Evolutionary conservation across 768 basidiomycete genomes (phyloP), one percentile per base, ranked within the genome.

Genomic region (Lactarius sp.): DNA sequence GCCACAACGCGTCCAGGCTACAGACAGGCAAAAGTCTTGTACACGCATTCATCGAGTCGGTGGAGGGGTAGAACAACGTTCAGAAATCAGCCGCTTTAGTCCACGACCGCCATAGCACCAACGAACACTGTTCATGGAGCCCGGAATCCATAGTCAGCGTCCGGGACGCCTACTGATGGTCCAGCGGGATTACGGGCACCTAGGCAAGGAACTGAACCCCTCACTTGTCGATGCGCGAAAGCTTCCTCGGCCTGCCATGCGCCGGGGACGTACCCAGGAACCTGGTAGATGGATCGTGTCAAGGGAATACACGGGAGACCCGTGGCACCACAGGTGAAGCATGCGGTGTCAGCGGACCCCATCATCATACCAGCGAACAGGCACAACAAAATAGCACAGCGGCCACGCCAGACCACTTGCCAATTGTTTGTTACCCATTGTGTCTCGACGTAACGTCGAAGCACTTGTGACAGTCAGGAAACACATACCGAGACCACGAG

Each of bases 401-500:
- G 59, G 66, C 55, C 67, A 54, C 10, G 22, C 27, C n/a, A 59
- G 53, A 55, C 68, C 56, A 53, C 66, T 64, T 64, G 66, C 65
- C 57, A 60, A 27, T 61, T 67, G 73, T 71, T 71, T 70, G 71
- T 72, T 68, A 73, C 69, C 71, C 65, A 65, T 63, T 67, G 70
- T 71, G 68, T 76, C 69, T 62, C 65, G 70, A 72, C 69, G 54
- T 61, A 67, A 63, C 52, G 72, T 71, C 70, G 72, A 68, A 80
- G 81, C 82, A 79, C 83, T 80, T 80, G 77, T 66, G 60, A 71
- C 71, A 72, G 75, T 74, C 70, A 80, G 73, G 73, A 66, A 74
- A 72, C 71, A 94, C 96, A 81, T 89, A 98, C 97, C 97, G 74
- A 99, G 86, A 84, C 96, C 96, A 86, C 96, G 95, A 74, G 94